Evolutionary conservation across 2,329 filamentous ascomycete genomes (phyloP), one percentile per base, ranked within the genome.

Genomic region (Didymella sp.): DNA sequence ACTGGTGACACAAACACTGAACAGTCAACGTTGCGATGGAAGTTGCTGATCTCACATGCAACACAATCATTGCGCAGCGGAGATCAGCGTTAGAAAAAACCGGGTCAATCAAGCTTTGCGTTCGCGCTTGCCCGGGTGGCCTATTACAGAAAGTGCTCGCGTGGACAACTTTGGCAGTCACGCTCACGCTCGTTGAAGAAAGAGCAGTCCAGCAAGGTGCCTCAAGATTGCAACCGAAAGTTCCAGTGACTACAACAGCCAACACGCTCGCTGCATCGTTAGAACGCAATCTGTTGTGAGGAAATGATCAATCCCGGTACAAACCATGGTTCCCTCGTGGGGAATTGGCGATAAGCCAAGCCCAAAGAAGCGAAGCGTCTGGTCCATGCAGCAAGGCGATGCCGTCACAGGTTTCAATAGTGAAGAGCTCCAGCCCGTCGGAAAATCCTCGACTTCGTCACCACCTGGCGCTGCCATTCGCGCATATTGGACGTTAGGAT

Each of bases 81-180:
- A 28, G 25, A 27, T 31, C 13, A 30, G 35, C 24, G 41, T 30
- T 21, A 45, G 25, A 44, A 24, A 45, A 40, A 43, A 31, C 13
- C 27, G 47, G 47, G 27, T 33, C 25, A 15, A 33, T 8, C 21
- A 41, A 55, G 45, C 43, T 44, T 54, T 37, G 43, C 28, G 51
- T 37, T 47, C 43, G 30, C 30, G 38, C 51, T 49, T 49, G 21
- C 12, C 13, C 17, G 27, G 28, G 6, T 33, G 9, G 27, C 48
- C 52, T 13, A 48, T 60, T 44, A 4, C 21, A 59, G 61, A 22
- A 62, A 56, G 22, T 31, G 51, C 25, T 51, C 61, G 61, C 61
- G 54, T 52, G 61, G 35, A 38, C 49, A 2, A 37, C 11, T 30
- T 24, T 31, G 24, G 47, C 54, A n/a, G 15, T 19, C 40, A 21